Evolutionary conservation across 2,329 filamentous ascomycete species (phyloP).

Genomic region (Dichotomopilus funicola): DNA sequence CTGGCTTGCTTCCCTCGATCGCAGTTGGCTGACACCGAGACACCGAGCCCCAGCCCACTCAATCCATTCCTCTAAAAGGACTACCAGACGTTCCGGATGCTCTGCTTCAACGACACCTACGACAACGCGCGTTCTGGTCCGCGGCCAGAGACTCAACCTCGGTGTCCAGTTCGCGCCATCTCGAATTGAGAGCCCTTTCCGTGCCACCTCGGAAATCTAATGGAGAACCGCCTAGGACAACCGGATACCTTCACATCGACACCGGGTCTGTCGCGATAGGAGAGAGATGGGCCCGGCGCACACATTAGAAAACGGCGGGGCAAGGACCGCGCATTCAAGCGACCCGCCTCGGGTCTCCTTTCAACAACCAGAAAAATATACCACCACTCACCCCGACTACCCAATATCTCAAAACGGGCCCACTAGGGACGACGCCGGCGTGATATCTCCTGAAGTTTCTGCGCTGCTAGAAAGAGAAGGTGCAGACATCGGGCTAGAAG

Average conservation of each 20-base stretch:
- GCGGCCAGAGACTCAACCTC: conserved; percentile 3
- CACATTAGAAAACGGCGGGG: neutral
- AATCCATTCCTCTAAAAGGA: neutral
- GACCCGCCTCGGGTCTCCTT: neutral
- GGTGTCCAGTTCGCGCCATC: neutral
- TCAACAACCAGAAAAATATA: neutral
- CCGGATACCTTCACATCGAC: conserved; percentile 9
- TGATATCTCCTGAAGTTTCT: conserved; percentile 4
- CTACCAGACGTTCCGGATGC: neutral
- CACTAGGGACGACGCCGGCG: conserved; percentile 6
- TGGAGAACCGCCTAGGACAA: conserved; percentile 17
- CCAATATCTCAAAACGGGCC: neutral
- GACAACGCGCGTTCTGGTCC: conserved; percentile 6
- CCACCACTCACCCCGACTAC: neutral
- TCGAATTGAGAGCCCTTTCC: conserved; percentile 1
- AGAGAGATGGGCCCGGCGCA: conserved; percentile 14
- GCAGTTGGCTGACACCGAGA: too few relatives aligned
- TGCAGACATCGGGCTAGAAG: conserved; percentile 7
- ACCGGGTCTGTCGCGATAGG: conserved; percentile 9
- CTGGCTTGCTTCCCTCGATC: neutral
- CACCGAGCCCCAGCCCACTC: neutral
- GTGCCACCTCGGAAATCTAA: conserved; percentile 10
- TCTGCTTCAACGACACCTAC: neutral
- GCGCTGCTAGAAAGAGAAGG: neutral
- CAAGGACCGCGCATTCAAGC: conserved; percentile 1